A percentile compares a stretch with the other conserved stretches of the same genome.
Evolutionary conservation across 176 grass and related monocot genomes (phyloP).

Genomic region (Bromus sterilis): DNA sequence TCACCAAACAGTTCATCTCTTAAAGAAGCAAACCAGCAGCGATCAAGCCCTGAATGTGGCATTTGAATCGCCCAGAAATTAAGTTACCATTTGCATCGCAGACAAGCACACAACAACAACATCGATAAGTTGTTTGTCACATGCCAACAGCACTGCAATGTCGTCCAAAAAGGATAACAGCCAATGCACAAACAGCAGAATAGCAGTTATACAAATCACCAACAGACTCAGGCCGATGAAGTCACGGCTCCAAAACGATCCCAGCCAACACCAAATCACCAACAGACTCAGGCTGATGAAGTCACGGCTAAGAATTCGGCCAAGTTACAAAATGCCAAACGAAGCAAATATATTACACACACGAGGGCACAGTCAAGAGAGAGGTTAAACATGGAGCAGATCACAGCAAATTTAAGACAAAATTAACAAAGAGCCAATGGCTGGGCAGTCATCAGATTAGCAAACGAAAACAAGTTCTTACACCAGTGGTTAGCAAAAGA

Average conservation of each 20-base stretch:
- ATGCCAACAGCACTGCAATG: neutral
- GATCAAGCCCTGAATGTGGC: neutral
- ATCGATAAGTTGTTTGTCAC: neutral
- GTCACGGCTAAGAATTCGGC: neutral
- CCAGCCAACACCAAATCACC: neutral
- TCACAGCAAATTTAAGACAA: neutral
- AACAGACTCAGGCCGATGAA: neutral
- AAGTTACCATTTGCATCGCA: neutral
- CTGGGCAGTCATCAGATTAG: constrained; percentile 31
- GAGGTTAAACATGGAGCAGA: neutral
- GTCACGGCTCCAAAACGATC: neutral
- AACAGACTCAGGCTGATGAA: neutral
- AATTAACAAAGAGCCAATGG: constrained; percentile 10
- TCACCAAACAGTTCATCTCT: neutral
- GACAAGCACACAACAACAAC: neutral
- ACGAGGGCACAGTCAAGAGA: neutral
- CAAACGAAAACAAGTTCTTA: constrained; percentile 17
- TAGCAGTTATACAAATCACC: neutral
- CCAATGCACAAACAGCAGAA: neutral
- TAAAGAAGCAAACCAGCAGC: neutral
- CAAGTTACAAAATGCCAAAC: neutral
- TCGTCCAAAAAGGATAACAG: neutral
- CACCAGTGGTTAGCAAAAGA: constrained; percentile 46
- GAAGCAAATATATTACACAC: neutral
- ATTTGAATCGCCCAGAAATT: neutral